Evolutionary conservation across 345 rosid genomes (phyloP), one percentile per base, ranked within the genome.

Genomic region (Pistacia vera): DNA sequence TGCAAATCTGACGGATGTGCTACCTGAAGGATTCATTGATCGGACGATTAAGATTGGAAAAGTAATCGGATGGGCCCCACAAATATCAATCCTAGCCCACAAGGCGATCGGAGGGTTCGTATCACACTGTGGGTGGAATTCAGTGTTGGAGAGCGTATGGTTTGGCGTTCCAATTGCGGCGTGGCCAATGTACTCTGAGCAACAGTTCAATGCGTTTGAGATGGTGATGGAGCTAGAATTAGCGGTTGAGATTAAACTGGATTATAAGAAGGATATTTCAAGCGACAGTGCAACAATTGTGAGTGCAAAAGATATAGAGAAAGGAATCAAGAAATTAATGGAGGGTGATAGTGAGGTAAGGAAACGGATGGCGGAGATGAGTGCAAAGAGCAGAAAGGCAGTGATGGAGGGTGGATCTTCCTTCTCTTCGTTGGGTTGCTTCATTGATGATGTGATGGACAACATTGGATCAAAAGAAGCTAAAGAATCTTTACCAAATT

Each of bases 111-210:
- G 90, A 11, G 95, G 93, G 7, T 92, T 90, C 10, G 92, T 92
- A n/a, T 79, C 91, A 8, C 91, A 91, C 20, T 86, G 91, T 14
- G 93, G 92, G 3, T 90, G 93, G 93, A 88, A 89, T 63, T 91
- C 96, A 0, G 79, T 36, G 0, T 33, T 89, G 3, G 93, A 91
- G 77, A 86, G 89, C 22, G 35, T 88, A 20, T 87, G 91, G 91
- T 85, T 79, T 33, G 89, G 89, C 1, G 87, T 87, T 22, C 91
- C 88, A 0, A 64, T 78, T 1, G 88, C 89, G 2, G 74, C 87
- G 0, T 57, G n/a, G 60, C n/a, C 60, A 2, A 57, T 57, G 8
- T 54, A 80, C 48, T 79, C 75, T 0, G 91, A 90, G 68, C 97
- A 91, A 36, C 90, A 86, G 11, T 4, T 89, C 48, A 91, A 89